These are phyloP conservation scores for Pseudogymnoascus sp. DNA, from an alignment of 2,329 filamentous ascomycete genomes.

Conservation along the genomic window DNA sequence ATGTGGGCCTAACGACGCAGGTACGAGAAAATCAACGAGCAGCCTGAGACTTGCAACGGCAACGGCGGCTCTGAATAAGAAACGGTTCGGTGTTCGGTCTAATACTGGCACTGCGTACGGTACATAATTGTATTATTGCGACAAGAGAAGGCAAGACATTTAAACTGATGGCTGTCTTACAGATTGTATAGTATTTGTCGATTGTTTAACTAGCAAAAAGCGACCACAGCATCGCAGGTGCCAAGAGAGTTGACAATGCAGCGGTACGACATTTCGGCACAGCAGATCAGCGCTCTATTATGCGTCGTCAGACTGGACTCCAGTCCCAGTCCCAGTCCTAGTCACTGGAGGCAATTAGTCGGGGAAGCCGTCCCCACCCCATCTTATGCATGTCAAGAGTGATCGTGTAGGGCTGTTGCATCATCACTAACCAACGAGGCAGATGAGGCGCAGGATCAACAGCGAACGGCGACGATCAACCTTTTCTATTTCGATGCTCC, in stretches of 20 bases:
- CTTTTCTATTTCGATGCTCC: conserved; percentile 1
- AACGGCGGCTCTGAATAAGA: conserved; percentile 1
- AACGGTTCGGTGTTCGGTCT: neutral
- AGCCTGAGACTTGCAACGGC: neutral
- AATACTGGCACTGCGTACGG: neutral
- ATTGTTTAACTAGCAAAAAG: neutral
- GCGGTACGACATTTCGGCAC: neutral
- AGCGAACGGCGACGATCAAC: neutral
- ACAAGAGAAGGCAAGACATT: neutral
- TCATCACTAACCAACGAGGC: neutral
- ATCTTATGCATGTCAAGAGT: conserved; percentile 6
- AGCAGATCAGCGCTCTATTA: neutral
- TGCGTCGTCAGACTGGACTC: neutral
- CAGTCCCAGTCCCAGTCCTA: neutral
- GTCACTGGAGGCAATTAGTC: conserved; percentile 1
- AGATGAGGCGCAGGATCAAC: conserved; percentile 8
- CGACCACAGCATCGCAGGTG: neutral
- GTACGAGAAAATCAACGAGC: neutral
- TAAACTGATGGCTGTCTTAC: neutral
- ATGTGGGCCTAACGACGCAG: conserved; percentile 6
- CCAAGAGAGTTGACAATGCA: neutral
- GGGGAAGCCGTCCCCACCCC: conserved; percentile 2
- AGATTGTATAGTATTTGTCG: neutral
- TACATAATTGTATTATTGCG: neutral
- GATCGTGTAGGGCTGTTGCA: conserved; percentile 10